Base-by-base conservation (phyloP, 306 rosid species). In the Ammopiptanthus mongolicus region DNA sequence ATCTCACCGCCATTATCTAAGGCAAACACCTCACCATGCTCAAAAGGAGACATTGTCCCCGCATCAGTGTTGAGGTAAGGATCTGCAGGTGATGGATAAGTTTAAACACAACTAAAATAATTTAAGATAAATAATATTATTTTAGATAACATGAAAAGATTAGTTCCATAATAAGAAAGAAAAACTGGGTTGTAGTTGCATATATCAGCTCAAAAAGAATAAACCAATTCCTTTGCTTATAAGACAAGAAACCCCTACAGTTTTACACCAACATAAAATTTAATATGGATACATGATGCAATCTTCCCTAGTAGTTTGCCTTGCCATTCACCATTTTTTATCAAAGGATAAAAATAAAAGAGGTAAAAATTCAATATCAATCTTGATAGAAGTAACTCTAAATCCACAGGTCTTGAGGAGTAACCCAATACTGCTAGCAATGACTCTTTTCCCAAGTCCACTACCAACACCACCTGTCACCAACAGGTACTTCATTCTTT, bases 381-480 rank as follows among this genome's bases (percentile, higher is more conserved):
- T 92, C 83, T 92, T 92, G 64, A 90, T 92, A 52, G 96, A 92
- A 59, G 97, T 92, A 77, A 88, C 96, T 29, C 93, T 86, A 75
- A 92, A 93, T 36, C 96, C 97, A 79, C 97, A 92, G 0, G 93
- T 96, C 52, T 83, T 84, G 59, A 92, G 97, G 51, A 92, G 80
- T 2, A 90, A 83, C 6, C 97, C 93, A 69, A 92, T 88, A 84
- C 96, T 90, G 57, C 97, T 92, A 14, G 97, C 96, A 11, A 96
- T 90, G 80, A 92, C 97, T 59, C 97, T 96, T 84, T 92, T 92
- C 33, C 97, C 97, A 6, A 92, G 97, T 77, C 96, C 97, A 81
- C 97, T 92, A 6, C 90, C 97, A 79, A 92, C 97, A 67, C 97
- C 97, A 85, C 97, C 97, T 14, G 96, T 92, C 81, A 92, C 97